Evolutionary conservation across 2,329 filamentous ascomycete genomes (phyloP).

Genomic region (Colletotrichum salicis): DNA sequence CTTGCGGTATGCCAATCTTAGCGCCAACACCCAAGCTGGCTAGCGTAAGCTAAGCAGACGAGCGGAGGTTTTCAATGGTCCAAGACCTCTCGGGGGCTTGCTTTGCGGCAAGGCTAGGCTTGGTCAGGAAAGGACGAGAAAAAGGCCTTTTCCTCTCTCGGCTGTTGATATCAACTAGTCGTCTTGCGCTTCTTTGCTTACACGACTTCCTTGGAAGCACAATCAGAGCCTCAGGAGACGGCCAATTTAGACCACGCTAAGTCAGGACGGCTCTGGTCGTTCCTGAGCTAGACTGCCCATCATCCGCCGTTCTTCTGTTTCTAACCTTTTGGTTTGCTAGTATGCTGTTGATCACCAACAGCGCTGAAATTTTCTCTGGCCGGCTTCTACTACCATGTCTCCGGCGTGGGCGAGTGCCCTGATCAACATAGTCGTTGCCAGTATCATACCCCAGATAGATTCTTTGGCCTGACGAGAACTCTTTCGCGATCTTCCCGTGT

Average conservation of each 20-base stretch:
- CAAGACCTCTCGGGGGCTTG: slow-evolving; percentile 18
- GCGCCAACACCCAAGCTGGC: neutral
- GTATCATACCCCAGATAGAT: neutral
- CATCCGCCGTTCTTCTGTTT: neutral
- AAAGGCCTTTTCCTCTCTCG: neutral
- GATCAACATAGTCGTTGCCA: neutral
- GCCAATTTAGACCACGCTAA: slow-evolving; percentile 9
- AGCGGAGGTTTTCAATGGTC: slow-evolving; percentile 21
- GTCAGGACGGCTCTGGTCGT: slow-evolving; percentile 20
- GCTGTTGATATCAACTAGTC: neutral
- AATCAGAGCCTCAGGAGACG: neutral
- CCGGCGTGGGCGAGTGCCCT: neutral
- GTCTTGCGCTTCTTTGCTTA: neutral
- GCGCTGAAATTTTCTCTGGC: neutral
- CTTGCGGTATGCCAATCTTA: slow-evolving; percentile 11
- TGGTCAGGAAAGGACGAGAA: slow-evolving; percentile 11
- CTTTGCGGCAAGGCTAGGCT: slow-evolving; percentile 18
- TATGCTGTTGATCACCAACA: neutral
- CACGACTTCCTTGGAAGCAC: slow-evolving; percentile 4
- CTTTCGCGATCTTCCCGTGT: neutral
- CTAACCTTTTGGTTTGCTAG: neutral
- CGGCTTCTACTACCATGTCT: neutral
- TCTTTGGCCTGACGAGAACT: neutral
- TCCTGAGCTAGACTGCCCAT: slow-evolving; percentile 22
- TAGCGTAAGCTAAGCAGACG: slow-evolving; percentile 10